A percentile compares a stretch with the other conserved stretches of the same genome.
These are phyloP conservation scores for Lepidium sativum DNA, from an alignment of 345 rosid genomes.

Conservation along the genomic window DNA sequence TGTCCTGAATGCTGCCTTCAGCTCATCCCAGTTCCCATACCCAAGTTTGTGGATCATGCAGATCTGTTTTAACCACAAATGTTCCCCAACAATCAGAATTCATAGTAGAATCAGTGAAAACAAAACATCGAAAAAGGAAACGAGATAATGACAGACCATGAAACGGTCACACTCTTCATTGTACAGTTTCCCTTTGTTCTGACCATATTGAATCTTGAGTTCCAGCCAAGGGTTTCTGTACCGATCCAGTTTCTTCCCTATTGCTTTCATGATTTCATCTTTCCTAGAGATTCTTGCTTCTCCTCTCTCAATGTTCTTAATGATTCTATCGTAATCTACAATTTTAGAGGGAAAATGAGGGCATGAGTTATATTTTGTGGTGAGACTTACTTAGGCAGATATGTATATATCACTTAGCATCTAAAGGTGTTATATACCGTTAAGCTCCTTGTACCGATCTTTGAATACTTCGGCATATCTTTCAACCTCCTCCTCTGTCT, in stretches of 20 bases:
- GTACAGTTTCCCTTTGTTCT: slow-evolving; percentile 92
- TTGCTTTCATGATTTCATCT: slow-evolving; percentile 99
- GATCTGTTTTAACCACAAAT: slow-evolving; percentile 38
- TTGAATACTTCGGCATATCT: slow-evolving; percentile 84
- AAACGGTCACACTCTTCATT: slow-evolving; percentile 97
- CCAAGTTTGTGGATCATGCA: slow-evolving; percentile 99
- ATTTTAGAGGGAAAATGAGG: neutral
- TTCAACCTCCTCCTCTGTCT: slow-evolving; percentile 90
- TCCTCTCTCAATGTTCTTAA: slow-evolving; percentile 95
- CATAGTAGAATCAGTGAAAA: neutral
- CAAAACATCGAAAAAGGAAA: neutral
- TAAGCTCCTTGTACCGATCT: slow-evolving; percentile 90
- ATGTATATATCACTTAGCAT: neutral
- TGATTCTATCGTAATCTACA: slow-evolving; percentile 90
- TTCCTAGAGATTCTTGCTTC: slow-evolving; percentile 96
- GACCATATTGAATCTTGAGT: slow-evolving; percentile 95
- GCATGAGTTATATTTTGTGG: neutral
- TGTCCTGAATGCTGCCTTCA: slow-evolving; percentile 91
- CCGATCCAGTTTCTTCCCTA: slow-evolving; percentile 95
- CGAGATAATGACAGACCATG: slow-evolving; percentile 39
- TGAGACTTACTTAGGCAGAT: neutral
- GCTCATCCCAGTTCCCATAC: slow-evolving; percentile 98
- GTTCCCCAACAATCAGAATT: neutral
- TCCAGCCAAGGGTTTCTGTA: slow-evolving; percentile 99
- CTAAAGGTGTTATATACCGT: slow-evolving; percentile 33